A percentile compares a stretch with the other conserved stretches of the same genome.
Evolutionary conservation across 495 filamentous ascomycete species (phyloP).

Genomic region (Lasiosphaeris hirsuta): DNA sequence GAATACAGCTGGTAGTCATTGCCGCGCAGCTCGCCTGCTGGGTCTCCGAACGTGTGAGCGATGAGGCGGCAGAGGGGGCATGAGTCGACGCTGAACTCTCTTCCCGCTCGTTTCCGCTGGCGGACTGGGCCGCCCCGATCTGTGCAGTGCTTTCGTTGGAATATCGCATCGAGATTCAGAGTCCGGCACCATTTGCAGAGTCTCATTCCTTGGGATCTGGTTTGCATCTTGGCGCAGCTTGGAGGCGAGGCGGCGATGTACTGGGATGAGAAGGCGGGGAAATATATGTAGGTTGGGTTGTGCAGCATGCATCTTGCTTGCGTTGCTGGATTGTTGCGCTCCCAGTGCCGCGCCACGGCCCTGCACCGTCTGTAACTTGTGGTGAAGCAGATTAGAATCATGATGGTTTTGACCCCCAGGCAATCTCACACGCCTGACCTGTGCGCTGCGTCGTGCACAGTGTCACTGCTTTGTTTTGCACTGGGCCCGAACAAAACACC

Average conservation of each 20-base stretch:
- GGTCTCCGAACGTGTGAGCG: background rate
- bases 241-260: background rate
- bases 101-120: slow-evolving; percentile 7
- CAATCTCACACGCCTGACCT: no score
- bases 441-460: slow-evolving; percentile 3
- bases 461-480: slow-evolving; percentile 4
- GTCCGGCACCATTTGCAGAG: slow-evolving; percentile 6
- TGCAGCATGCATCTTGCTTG: no score
- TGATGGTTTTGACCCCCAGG: slow-evolving; percentile 3
- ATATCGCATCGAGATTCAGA: slow-evolving; percentile 3
- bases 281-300: slow-evolving; percentile 1
- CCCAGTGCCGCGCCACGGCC: background rate
- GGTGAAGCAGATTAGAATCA: background rate
- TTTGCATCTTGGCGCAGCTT: slow-evolving; percentile 4
- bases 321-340: background rate
- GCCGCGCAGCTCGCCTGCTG: slow-evolving; percentile 3
- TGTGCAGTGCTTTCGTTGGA: slow-evolving; percentile 1
- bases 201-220: slow-evolving; percentile 1
- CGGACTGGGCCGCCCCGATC: slow-evolving; percentile 1
- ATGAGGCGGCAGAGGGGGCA: slow-evolving; percentile 4
- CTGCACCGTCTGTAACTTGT: slow-evolving; percentile 3
- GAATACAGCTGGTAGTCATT: slow-evolving; percentile 4
- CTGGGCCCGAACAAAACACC: no score
- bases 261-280: slow-evolving; percentile 1
- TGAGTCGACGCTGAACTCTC: slow-evolving; percentile 5